Conservation (phyloP, 805 yeast genomes). For the Nakazawaea siamensis region DNA sequence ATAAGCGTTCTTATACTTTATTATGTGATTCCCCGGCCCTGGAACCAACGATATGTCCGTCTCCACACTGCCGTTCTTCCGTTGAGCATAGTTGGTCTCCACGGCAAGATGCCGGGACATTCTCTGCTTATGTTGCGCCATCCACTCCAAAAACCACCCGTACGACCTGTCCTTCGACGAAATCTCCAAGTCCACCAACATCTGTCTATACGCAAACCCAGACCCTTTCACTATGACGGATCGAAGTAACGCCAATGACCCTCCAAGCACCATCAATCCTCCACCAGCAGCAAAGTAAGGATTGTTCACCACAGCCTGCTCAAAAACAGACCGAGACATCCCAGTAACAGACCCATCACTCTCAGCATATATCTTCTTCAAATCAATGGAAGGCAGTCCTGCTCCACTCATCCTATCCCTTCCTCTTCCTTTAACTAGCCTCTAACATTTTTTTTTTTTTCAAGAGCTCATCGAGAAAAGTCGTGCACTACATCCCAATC, state of each 20-base stretch:
- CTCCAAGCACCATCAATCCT: conserved; percentile 93
- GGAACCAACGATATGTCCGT: conserved; percentile 91
- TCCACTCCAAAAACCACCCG: conserved; percentile 94
- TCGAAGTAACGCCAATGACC: conserved; percentile 71
- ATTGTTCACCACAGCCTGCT: conserved; percentile 55
- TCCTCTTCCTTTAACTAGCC: neutral
- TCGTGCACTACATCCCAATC: too few species aligned
- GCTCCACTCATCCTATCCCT: neutral
- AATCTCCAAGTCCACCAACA: conserved; percentile 87
- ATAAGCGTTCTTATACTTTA: conserved; percentile 78
- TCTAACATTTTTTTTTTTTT: too few species aligned
- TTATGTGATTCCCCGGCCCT: conserved; percentile 93
- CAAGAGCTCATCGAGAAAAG: too few species aligned
- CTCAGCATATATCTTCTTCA: conserved; percentile 20
- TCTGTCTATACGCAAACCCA: conserved; percentile 65
- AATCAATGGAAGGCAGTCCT: conserved; percentile 18
- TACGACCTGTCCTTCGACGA: conserved; percentile 91
- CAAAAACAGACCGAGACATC: conserved; percentile 30
- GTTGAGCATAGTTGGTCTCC: conserved; percentile 79
- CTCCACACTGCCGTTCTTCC: conserved; percentile 84
- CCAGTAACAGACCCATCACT: conserved; percentile 29
- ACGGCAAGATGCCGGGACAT: conserved; percentile 81
- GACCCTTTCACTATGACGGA: conserved; percentile 58
- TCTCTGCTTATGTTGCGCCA: conserved; percentile 73
- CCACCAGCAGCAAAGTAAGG: conserved; percentile 99